Evolutionary conservation across 2,329 filamentous ascomycete genomes (phyloP), one percentile per base, ranked within the genome.

Genomic region (Alternaria dauci): DNA sequence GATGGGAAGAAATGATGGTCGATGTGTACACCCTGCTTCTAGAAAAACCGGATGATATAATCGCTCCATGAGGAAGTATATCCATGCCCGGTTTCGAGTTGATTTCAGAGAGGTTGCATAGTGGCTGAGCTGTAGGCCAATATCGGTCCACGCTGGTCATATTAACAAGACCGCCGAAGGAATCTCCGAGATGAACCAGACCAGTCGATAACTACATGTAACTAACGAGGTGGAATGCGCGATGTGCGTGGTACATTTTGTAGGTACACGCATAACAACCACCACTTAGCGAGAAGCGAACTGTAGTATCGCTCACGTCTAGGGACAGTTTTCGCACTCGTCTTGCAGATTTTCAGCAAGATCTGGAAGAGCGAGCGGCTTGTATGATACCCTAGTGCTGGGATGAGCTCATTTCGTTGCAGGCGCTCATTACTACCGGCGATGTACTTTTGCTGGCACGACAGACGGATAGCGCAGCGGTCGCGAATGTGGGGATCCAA

Each of bases 381-480:
- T 32, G n/a, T 26, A 26, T 44, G 25, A 26, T 39, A 38, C 20
- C 18, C 30, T 20, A 36, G 38, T 43, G 26, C 30, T 23, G 43
- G 43, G 25, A 50, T 20, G 12, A 30, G 25, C 39, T 36, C 43
- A 28, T 48, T 14, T 20, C 18, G 25, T 26, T n/a, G 20, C 23
- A 36, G 34, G 34, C 34, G 47, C 14, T 47, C 28, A 55, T 50
- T 43, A 39, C 38, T 32, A 20, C 36, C 39, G 44, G 44, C 55
- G 55, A 48, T 42, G 38, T 23, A 34, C 28, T 28, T 7, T 53
- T 53, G 26, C 51, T 43, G 39, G 51, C 28, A 53, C 51, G 51
- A 52, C 50, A 41, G 26, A 38, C 14, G 46, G 38, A 5, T 28
- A 51, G 16, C 16, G 28, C 26, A 43, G 28, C 44, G 8, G 39